Conservation (phyloP, 345 rosid genomes). For the Pugionium dolabratum region DNA sequence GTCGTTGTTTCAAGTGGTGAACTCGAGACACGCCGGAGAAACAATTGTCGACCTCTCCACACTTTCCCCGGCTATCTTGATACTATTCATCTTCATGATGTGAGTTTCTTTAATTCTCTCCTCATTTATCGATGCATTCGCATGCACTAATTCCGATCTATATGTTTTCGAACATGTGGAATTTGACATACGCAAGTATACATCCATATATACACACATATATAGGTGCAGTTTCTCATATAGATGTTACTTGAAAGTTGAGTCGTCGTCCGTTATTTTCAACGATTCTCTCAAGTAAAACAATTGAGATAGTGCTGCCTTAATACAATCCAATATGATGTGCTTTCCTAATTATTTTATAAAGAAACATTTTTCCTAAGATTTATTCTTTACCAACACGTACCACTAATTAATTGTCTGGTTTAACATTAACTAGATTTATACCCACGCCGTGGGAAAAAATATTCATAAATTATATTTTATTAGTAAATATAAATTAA, state of each 20-base stretch:
- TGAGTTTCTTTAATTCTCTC: slow-evolving; percentile 42
- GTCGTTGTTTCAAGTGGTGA: slow-evolving; percentile 47
- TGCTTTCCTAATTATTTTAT: too few relatives aligned
- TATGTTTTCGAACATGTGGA: neutral
- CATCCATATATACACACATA: neutral
- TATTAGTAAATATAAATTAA: too few relatives aligned
- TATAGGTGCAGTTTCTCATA: neutral
- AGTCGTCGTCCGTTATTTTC: neutral
- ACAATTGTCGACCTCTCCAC: slow-evolving; percentile 54
- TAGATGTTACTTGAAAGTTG: neutral
- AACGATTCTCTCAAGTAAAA: neutral
- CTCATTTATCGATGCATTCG: neutral
- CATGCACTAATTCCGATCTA: neutral
- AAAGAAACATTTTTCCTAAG: neutral
- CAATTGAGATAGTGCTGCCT: neutral
- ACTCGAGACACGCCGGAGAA: slow-evolving; percentile 65
- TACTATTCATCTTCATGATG: slow-evolving; percentile 68
- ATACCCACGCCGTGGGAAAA: too few relatives aligned
- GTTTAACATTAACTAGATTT: too few relatives aligned
- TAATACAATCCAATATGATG: neutral
- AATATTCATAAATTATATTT: too few relatives aligned
- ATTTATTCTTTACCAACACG: neutral
- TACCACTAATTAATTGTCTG: too few relatives aligned
- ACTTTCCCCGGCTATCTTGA: slow-evolving; percentile 56
- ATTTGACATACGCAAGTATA: neutral